Evolutionary conservation across 345 rosid genomes (phyloP).

Genomic region (Brassica nigra): DNA sequence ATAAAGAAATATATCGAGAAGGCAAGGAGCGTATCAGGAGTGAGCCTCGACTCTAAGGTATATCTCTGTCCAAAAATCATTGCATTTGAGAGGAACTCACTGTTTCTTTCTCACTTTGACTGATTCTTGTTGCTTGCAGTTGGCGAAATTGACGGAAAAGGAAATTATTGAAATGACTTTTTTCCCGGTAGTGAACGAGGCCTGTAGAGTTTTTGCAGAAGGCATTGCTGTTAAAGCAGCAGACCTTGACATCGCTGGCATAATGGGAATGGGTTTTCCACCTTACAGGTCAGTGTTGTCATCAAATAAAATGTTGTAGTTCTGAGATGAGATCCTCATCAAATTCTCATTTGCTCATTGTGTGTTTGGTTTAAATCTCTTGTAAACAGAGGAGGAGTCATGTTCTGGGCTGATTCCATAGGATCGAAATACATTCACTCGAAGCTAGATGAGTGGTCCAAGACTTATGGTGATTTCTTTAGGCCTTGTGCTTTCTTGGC

Average conservation of each 20-base stretch:
- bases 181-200: slow-evolving; percentile 95
- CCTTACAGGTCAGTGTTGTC: slow-evolving; percentile 64
- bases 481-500: slow-evolving; percentile 88
- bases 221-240: slow-evolving; percentile 93
- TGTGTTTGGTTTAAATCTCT: background rate
- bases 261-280: slow-evolving; percentile 99
- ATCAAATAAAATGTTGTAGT: slow-evolving; percentile 3
- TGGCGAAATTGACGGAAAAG: slow-evolving; percentile 64
- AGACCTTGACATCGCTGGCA: slow-evolving; percentile 83
- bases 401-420: slow-evolving; percentile 89
- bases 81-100: no score
- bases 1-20: slow-evolving; percentile 73
- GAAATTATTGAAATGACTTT: slow-evolving; percentile 92
- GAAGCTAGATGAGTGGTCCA: slow-evolving; percentile 82
- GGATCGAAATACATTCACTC: slow-evolving; percentile 73
- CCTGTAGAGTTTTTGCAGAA: slow-evolving; percentile 88
- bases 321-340: background rate
- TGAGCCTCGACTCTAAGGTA: slow-evolving; percentile 73
- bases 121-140: slow-evolving; percentile 47
- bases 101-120: slow-evolving; percentile 15
- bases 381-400: slow-evolving; percentile 78
- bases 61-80: slow-evolving; percentile 19
- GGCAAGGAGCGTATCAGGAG: slow-evolving; percentile 79
- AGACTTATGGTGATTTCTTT: slow-evolving; percentile 81
- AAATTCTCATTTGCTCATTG: slow-evolving; percentile 8